Conservation (phyloP, 2,329 filamentous ascomycete genomes). For the Scedosporium boydii region DNA sequence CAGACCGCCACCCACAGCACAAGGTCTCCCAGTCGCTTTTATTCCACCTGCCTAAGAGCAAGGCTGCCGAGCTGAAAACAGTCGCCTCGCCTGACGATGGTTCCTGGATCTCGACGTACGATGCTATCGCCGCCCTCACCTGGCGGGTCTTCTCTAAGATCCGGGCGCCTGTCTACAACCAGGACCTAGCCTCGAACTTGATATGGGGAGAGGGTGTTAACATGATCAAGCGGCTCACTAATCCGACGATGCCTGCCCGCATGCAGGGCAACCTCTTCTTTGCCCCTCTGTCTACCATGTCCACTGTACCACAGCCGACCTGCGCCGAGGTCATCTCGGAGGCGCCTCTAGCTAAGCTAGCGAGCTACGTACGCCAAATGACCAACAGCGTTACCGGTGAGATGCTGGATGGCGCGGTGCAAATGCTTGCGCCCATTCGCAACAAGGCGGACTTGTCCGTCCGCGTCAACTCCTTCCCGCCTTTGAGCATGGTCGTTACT, state of each 20-base stretch:
- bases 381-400: constrained; percentile 25
- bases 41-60: constrained; percentile 34
- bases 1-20: constrained; percentile 20
- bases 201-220: constrained; percentile 28
- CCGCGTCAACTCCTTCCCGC: constrained; percentile 24
- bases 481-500: constrained; percentile 23
- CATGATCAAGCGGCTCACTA: constrained; percentile 25
- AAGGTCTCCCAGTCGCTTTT: constrained; percentile 18
- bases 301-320: constrained; percentile 18
- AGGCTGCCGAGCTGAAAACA: constrained; percentile 27
- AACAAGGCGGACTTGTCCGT: constrained; percentile 25
- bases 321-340: constrained; percentile 24
- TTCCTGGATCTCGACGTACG: constrained; percentile 35
- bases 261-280: constrained; percentile 27
- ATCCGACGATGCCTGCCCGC: constrained; percentile 20
- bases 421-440: constrained; percentile 21
- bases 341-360: constrained; percentile 22
- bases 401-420: constrained; percentile 18
- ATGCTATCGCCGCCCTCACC: constrained; percentile 30
- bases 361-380: constrained; percentile 25
- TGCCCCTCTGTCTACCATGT: constrained; percentile 16
- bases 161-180: constrained; percentile 22
- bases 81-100: constrained; percentile 22
- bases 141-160: constrained; percentile 28
- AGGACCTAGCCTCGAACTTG: constrained; percentile 16